These are phyloP conservation scores for Phytophthora europaea DNA, from an alignment of 352 stramenopile species.

Conservation along the genomic window DNA sequence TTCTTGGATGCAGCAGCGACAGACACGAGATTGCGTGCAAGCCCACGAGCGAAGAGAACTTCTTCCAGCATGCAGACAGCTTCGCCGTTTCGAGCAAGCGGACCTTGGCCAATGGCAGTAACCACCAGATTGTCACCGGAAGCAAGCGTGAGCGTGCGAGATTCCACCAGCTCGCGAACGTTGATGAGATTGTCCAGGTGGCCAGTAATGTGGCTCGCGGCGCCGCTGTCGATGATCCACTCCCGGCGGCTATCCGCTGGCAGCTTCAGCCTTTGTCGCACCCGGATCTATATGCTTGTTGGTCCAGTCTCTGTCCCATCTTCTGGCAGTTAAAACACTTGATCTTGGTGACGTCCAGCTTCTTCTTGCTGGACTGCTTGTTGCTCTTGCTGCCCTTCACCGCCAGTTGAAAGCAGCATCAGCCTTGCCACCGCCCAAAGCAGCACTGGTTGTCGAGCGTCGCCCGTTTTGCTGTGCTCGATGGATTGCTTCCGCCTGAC, in stretches of 20 bases:
- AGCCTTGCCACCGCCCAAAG: background rate
- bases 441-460: background rate
- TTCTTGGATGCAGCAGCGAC: background rate
- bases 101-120: background rate
- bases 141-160: background rate
- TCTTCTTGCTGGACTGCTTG: background rate
- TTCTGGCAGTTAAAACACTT: background rate
- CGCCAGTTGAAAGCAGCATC: background rate
- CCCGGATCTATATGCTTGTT: too few species aligned
- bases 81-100: background rate
- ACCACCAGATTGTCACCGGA: background rate
- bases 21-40: background rate
- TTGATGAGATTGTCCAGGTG: background rate
- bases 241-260: background rate
- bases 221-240: background rate
- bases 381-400: background rate
- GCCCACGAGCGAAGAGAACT: background rate
- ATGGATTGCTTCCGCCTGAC: slow-evolving; percentile 12
- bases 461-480: slow-evolving; percentile 11
- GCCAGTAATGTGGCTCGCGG: background rate
- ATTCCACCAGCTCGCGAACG: too few species aligned
- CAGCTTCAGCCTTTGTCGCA: background rate
- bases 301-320: background rate
- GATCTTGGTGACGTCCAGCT: background rate
- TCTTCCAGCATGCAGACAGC: background rate